Evolutionary conservation across 192 early-diverging fungal genomes (phyloP).

Genomic region (Pilaira anomala): DNA sequence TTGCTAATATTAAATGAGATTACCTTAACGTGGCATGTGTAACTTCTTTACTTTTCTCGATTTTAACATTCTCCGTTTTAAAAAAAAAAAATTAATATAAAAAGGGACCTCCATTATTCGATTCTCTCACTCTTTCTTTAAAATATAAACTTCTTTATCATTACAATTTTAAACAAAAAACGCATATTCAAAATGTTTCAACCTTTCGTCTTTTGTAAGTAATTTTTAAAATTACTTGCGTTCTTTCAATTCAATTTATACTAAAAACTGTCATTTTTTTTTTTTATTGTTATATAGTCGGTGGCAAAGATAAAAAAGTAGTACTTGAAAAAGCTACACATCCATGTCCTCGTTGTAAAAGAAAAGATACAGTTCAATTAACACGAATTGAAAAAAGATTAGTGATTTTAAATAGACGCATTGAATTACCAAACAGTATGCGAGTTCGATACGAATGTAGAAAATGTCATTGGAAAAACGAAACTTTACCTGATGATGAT

Average conservation of each 20-base stretch:
- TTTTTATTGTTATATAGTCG: conserved; percentile 23
- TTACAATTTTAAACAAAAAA: not conserved
- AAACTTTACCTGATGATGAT: conserved; percentile 27
- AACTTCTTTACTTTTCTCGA: too few species aligned
- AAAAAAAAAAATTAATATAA: too few species aligned
- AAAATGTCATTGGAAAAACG: conserved; percentile 34
- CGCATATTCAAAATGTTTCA: not conserved
- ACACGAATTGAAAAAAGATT: conserved; percentile 36
- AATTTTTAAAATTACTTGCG: not conserved
- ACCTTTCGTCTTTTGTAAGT: not conserved
- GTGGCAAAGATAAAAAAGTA: conserved; percentile 30
- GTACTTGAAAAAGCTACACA: conserved; percentile 32
- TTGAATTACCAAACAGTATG: conserved; percentile 31
- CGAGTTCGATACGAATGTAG: conserved; percentile 35
- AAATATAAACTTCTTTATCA: too few species aligned
- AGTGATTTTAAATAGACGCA: conserved; percentile 28
- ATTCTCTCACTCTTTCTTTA: too few species aligned
- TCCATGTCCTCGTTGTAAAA: conserved; percentile 32
- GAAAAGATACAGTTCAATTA: conserved; percentile 25
- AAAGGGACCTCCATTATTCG: too few species aligned
- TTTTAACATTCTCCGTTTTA: too few species aligned
- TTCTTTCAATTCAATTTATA: too few species aligned
- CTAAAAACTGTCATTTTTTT: not conserved
- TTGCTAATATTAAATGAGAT: too few species aligned
- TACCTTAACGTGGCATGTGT: too few species aligned